Base-by-base conservation (phyloP, 1,284 basidiomycete genomes). In the Golubevia pallescens region DNA sequence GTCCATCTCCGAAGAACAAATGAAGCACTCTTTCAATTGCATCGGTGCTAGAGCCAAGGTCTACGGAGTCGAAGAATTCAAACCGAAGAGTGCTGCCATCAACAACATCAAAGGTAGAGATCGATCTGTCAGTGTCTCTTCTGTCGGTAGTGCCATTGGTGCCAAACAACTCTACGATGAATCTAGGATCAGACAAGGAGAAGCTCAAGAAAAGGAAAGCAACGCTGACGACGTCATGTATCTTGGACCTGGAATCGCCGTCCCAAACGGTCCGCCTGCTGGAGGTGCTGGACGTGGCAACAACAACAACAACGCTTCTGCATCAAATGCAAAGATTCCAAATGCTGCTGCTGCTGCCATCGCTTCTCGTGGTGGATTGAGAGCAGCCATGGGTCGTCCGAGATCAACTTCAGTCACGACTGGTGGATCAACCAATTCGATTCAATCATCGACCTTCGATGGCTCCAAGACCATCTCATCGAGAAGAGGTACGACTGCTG, bases 201-300 rank as follows among this genome's bases (percentile, higher is more conserved):
- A 38, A 38, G 34, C 34, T 38, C 34, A 4, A 38, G 34, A 38
- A 4, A 38, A 10, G 5, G 34, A 38, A 10, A 38, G 10, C 3
- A 10, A 38, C 10, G 3, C 34, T 10, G 10, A 10, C 34, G 34
- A 38, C 34, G 73, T 77, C 60, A 77, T 80, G 74, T 80, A 73
- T 54, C 67, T 77, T 13, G 76, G 76, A 8, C 78, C 78, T 19
- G 78, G 74, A 48, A 70, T 79, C 14, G 72, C 69, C 13, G 78
- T 77, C 38, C 77, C 77, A 7, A 77, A 78, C 34, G 77, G 77
- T 0, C 75, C 75, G 2, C 59, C 74, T 2, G 61, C 71, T 2
- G 19, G 28, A 51, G 68, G 24, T 68, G 67, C 13, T 2, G 23
- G 65, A 54, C 56, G 64, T 65, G 51, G 63, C 65, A 10, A 53